Conservation (phyloP, 2,329 filamentous ascomycete species). For the Penicillium sp. region DNA sequence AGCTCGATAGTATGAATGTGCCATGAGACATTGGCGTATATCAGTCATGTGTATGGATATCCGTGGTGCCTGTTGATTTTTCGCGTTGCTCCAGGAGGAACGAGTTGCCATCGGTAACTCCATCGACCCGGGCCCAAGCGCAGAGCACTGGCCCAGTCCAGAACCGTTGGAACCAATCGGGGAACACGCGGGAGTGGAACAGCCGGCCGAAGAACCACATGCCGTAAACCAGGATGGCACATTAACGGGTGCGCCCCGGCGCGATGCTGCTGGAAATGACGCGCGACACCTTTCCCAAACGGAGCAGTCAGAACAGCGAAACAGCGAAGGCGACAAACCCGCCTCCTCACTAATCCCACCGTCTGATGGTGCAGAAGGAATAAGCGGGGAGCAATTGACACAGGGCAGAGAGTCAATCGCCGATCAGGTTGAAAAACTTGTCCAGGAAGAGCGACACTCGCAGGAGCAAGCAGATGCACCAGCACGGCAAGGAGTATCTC, state of each 20-base stretch:
- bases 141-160: constrained; percentile 6
- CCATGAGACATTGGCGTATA: too few species aligned
- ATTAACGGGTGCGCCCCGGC: constrained; percentile 8
- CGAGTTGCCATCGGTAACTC: constrained; percentile 7
- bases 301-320: constrained; percentile 8
- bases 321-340: constrained; percentile 6
- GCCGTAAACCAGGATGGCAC: constrained; percentile 5
- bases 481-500: constrained; percentile 9
- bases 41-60: too few species aligned
- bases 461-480: too few species aligned
- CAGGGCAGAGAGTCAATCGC: constrained; percentile 6
- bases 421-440: constrained; percentile 8
- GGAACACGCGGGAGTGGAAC: constrained; percentile 8
- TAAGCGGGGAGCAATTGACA: constrained; percentile 5
- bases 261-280: constrained; percentile 9
- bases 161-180: constrained; percentile 9
- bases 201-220: constrained; percentile 7
- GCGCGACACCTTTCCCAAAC: constrained; percentile 6
- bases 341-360: constrained; percentile 5
- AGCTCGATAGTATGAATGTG: too few species aligned
- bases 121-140: constrained; percentile 5
- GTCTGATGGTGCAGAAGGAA: constrained; percentile 6
- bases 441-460: too few species aligned
- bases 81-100: too few species aligned
- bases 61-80: too few species aligned